Evolutionary conservation across 2,329 filamentous ascomycete genomes (phyloP).

Genomic region (Xylariales sp.): DNA sequence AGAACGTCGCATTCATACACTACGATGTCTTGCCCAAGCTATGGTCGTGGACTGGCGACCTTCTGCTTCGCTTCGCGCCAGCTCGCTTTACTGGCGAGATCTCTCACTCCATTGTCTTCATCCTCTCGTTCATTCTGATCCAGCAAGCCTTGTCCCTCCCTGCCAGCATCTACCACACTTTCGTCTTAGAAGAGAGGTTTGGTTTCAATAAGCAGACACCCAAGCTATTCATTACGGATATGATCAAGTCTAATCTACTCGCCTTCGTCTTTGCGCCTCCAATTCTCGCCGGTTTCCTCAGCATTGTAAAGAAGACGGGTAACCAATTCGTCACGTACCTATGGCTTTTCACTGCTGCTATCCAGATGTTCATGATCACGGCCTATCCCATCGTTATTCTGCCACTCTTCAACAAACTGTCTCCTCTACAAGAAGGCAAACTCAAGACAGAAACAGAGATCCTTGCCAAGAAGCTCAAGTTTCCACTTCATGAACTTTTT

Average conservation of each 20-base stretch:
- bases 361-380: conserved; percentile 95
- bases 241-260: conserved; percentile 90
- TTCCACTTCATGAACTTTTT: conserved; percentile 91
- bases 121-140: conserved; percentile 86
- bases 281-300: conserved; percentile 89
- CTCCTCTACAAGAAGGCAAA: conserved; percentile 85
- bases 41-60: conserved; percentile 82
- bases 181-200: conserved; percentile 95
- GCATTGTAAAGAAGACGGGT: conserved; percentile 94
- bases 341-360: conserved; percentile 88
- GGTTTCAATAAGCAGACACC: conserved; percentile 99
- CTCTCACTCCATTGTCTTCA: conserved; percentile 90
- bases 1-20: conserved; percentile 90
- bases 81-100: conserved; percentile 89
- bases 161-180: conserved; percentile 89
- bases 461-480: conserved; percentile 84
- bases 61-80: conserved; percentile 80
- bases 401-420: conserved; percentile 97
- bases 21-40: conserved; percentile 91
- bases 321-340: conserved; percentile 98
- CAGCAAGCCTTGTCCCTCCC: conserved; percentile 84
- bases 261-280: conserved; percentile 84
- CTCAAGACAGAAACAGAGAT: conserved; percentile 90
- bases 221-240: conserved; percentile 86
- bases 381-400: conserved; percentile 95